Conservation (phyloP, 2,329 filamentous ascomycete species). For the Rhexocercosporidium sp. region DNA sequence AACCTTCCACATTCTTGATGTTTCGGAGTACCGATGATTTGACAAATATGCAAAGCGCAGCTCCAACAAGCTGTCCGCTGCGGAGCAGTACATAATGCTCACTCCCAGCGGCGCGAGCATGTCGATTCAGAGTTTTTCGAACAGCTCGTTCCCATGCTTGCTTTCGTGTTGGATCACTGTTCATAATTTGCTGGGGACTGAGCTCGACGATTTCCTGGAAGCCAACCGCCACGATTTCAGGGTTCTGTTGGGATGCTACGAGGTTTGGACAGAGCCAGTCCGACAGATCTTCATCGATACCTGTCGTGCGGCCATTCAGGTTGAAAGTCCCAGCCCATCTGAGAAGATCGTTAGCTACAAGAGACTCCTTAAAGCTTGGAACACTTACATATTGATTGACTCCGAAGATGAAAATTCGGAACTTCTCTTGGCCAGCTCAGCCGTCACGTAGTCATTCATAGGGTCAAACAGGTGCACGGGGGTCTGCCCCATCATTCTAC, state of each 20-base stretch:
- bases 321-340: slow-evolving; percentile 85
- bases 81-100: slow-evolving; percentile 88
- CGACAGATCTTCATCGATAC: slow-evolving; percentile 79
- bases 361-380: background rate
- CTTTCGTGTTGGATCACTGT: slow-evolving; percentile 86
- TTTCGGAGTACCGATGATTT: slow-evolving; percentile 75
- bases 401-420: slow-evolving; percentile 78
- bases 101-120: slow-evolving; percentile 66
- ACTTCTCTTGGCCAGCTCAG: slow-evolving; percentile 71
- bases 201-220: slow-evolving; percentile 99
- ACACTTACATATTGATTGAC: slow-evolving; percentile 67
- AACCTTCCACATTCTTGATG: slow-evolving; percentile 97
- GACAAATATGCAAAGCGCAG: slow-evolving; percentile 90
- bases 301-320: slow-evolving; percentile 84
- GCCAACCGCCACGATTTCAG: slow-evolving; percentile 86
- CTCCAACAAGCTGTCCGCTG: slow-evolving; percentile 92
- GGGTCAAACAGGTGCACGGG: slow-evolving; percentile 91
- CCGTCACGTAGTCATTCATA: slow-evolving; percentile 86
- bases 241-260: slow-evolving; percentile 62
- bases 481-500: slow-evolving; percentile 80
- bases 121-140: slow-evolving; percentile 74
- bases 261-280: slow-evolving; percentile 81
- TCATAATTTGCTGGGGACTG: slow-evolving; percentile 98
- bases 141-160: slow-evolving; percentile 88
- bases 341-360: background rate